Percentiles rank a stretch among this genome's conserved stretches.
These are phyloP conservation scores for Mrakia hoshinonis DNA, from an alignment of 768 basidiomycete species.

Conservation along the genomic window DNA sequence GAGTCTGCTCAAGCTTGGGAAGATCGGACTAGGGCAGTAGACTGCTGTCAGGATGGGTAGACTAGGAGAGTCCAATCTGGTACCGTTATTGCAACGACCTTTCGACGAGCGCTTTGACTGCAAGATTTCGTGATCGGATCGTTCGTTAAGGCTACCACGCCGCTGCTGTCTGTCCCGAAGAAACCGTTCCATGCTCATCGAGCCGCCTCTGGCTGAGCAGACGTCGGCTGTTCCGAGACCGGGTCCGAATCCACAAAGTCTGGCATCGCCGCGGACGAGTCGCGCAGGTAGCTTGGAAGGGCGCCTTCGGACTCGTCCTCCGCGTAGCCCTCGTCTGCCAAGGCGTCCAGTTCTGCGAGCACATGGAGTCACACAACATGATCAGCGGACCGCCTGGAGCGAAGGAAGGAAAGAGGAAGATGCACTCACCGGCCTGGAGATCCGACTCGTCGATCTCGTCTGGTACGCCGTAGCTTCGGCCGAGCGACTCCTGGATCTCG, in stretches of 20 bases:
- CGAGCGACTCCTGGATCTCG: slow-evolving; percentile 90
- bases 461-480: slow-evolving; percentile 87
- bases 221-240: slow-evolving; percentile 45
- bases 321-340: slow-evolving; percentile 65
- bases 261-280: slow-evolving; percentile 52
- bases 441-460: slow-evolving; percentile 98
- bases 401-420: background rate
- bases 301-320: slow-evolving; percentile 92
- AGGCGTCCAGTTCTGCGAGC: slow-evolving; percentile 74
- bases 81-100: too few relatives aligned
- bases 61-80: too few relatives aligned
- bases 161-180: too few relatives aligned
- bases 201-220: slow-evolving; percentile 20
- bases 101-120: too few relatives aligned
- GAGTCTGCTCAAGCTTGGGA: background rate
- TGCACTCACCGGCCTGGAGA: slow-evolving; percentile 71
- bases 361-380: background rate
- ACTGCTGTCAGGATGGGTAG: too few relatives aligned
- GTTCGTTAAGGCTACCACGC: background rate
- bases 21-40: background rate
- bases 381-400: background rate
- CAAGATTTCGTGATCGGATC: background rate
- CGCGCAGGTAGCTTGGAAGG: slow-evolving; percentile 68
- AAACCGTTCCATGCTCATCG: background rate
- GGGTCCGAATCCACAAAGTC: slow-evolving; percentile 89